These are phyloP conservation scores for Rugonectria rugulosa DNA, from an alignment of 2,329 filamentous ascomycete species.

Conservation along the genomic window DNA sequence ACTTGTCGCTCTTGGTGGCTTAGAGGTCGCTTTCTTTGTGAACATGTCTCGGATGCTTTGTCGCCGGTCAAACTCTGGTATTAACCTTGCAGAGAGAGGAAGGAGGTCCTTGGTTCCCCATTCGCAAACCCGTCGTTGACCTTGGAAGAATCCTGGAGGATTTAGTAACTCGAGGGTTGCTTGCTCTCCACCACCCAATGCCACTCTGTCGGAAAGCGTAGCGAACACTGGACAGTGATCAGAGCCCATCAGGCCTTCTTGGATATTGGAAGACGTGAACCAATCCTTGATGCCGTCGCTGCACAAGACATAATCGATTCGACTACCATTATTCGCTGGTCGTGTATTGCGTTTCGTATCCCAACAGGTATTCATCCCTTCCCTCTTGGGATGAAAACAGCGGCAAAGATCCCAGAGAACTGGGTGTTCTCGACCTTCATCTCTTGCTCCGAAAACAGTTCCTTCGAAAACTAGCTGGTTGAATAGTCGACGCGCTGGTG, in stretches of 20 bases:
- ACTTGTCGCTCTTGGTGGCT: slow-evolving; percentile 11
- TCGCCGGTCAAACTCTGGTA: slow-evolving; percentile 87
- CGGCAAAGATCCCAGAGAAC: slow-evolving; percentile 86
- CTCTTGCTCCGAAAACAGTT: slow-evolving; percentile 69
- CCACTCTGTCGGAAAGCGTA: slow-evolving; percentile 70
- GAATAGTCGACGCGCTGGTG: slow-evolving; percentile 77
- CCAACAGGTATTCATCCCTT: slow-evolving; percentile 98
- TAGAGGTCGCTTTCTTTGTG: slow-evolving; percentile 45
- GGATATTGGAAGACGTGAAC: slow-evolving; percentile 84
- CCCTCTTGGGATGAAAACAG: slow-evolving; percentile 78
- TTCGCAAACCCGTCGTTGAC: slow-evolving; percentile 70
- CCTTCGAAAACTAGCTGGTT: slow-evolving; percentile 85
- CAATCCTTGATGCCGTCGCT: slow-evolving; percentile 80
- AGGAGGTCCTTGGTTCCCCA: slow-evolving; percentile 74
- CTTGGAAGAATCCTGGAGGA: slow-evolving; percentile 72
- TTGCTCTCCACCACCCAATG: slow-evolving; percentile 54
- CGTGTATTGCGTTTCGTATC: slow-evolving; percentile 93
- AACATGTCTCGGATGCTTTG: slow-evolving; percentile 96
- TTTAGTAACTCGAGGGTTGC: slow-evolving; percentile 80
- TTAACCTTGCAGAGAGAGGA: slow-evolving; percentile 79
- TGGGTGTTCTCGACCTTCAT: slow-evolving; percentile 72
- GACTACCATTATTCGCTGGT: slow-evolving; percentile 90
- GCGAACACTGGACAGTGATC: slow-evolving; percentile 96
- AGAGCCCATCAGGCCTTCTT: slow-evolving; percentile 92
- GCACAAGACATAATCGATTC: slow-evolving; percentile 94